Base-by-base conservation (phyloP, 2,329 filamentous ascomycete genomes). In the Alternaria conjuncta region DNA sequence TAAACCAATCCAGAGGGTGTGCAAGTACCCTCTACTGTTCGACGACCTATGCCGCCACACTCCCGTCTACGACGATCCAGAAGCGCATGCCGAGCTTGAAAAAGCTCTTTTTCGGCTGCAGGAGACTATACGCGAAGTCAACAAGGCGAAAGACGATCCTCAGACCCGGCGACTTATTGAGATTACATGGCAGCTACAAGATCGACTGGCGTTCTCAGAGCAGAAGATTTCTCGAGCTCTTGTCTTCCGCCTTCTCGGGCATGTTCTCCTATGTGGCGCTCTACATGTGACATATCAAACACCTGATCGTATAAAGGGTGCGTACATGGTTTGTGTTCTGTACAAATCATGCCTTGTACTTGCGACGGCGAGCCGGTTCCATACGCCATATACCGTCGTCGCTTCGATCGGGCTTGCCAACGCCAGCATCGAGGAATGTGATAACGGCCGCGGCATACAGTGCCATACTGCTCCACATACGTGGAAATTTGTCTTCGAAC, bases 1-100 rank as follows among this genome's bases (percentile, higher is more conserved):
- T 70, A 98, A 98, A 92, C 96, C 95, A 0, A 94, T 97, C 20
- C 95, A 99, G 80, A 88, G 95, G 59, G 87, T 97, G 21, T 97
- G 93, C 83, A 93, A 92, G 81, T 98, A 98, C 75, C 93, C 93
- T 11, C 84, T 99, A 5, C 84, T 98, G 3, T 94, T 98, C 73
- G 86, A 89, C 6, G 93, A 97, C 73, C 84, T 99, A 9, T 85
- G 94, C 63, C 94, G 91, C 73, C 87, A 90, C 69, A 97, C 94
- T 0, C 92, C 93, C 2, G 92, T 93, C 2, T 89, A 87, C 59
- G 95, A 98, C 75, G 96, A 94, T 73, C 93, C 94, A 0, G 89
- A 89, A 64, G 91, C 93, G 1, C 92, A 97, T 79, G 89, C 91
- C 76, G 90, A 93, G 57, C 88, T 98, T 18, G 90, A 93, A 63